phyloP scores from a whole-genome alignment of 2,329 filamentous ascomycete species.

The Colletotrichum nymphaeae region DNA sequence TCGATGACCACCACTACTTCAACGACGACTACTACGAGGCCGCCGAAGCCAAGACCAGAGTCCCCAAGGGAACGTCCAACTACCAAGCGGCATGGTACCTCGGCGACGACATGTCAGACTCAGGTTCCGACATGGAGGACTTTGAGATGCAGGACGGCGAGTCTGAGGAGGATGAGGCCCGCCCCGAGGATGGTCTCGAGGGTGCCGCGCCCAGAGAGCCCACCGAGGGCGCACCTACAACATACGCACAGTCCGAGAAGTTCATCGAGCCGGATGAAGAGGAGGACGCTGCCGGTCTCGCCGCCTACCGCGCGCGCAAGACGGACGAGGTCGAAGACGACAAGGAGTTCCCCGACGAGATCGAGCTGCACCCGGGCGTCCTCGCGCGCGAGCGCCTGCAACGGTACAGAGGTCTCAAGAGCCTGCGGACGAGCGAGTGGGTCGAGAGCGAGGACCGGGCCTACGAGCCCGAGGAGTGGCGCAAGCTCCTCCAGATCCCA shows the following conservation, averaged over 20 bases:
- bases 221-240: constrained; percentile 84
- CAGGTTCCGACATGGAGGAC: constrained; percentile 85
- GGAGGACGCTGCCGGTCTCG: constrained; percentile 79
- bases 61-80: constrained; percentile 91
- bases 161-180: constrained; percentile 63
- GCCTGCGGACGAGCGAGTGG: constrained; percentile 87
- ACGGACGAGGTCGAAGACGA: constrained; percentile 88
- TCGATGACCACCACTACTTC: constrained; percentile 98
- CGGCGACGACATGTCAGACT: constrained; percentile 79
- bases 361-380: constrained; percentile 90
- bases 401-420: constrained; percentile 92
- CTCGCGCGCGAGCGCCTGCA: constrained; percentile 86
- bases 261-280: constrained; percentile 90
- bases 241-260: constrained; percentile 94
- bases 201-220: constrained; percentile 73
- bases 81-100: constrained; percentile 97
- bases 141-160: constrained; percentile 69
- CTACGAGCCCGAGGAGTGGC: constrained; percentile 91
- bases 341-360: constrained; percentile 95
- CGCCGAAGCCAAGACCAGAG: constrained; percentile 72
- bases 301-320: constrained; percentile 82
- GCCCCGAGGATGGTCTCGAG: constrained; percentile 87
- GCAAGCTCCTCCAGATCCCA: constrained; percentile 84
- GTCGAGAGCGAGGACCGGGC: constrained; percentile 87
- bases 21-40: constrained; percentile 79